These are phyloP conservation scores for Plasmodium knowlesi DNA, from an alignment of 169 alveolate genomes.

Conservation along the genomic window DNA sequence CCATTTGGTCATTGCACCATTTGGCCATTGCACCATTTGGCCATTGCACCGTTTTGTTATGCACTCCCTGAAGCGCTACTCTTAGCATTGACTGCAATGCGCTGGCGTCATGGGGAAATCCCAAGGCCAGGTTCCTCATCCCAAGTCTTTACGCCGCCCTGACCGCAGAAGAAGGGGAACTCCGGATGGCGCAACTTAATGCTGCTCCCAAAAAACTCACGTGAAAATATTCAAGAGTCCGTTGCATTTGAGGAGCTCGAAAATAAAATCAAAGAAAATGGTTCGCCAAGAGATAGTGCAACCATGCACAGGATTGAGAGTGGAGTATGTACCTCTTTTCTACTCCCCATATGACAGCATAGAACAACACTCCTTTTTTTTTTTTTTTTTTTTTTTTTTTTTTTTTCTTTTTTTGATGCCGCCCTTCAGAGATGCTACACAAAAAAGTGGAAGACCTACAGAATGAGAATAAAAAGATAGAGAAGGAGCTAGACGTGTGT, in stretches of 20 bases:
- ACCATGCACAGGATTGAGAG: not conserved
- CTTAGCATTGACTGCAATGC: not conserved
- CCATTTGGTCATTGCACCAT: not conserved
- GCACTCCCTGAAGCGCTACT: not conserved
- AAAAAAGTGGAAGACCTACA: slow-evolving; percentile 56
- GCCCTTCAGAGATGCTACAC: slow-evolving; percentile 40
- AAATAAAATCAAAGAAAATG: slow-evolving; percentile 71
- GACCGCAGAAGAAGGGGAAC: slow-evolving; percentile 27
- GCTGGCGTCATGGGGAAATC: not conserved
- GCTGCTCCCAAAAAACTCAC: slow-evolving; percentile 47
- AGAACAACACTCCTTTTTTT: not conserved
- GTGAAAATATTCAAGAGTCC: slow-evolving; percentile 28
- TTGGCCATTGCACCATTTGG: not conserved
- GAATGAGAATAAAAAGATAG: not conserved
- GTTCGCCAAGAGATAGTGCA: not conserved
- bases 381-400: too few relatives aligned
- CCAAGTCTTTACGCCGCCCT: not conserved
- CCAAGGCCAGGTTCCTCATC: not conserved
- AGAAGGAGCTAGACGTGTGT: slow-evolving; percentile 9
- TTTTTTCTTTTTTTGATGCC: too few relatives aligned
- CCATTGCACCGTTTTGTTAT: not conserved
- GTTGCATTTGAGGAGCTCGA: slow-evolving; percentile 73
- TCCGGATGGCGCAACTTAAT: slow-evolving; percentile 68
- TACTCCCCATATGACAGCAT: not conserved
- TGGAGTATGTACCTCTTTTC: not conserved